phyloP scores from a whole-genome alignment of 371 early-diverging fungal genomes.

The Rhizomucor pusillus region DNA sequence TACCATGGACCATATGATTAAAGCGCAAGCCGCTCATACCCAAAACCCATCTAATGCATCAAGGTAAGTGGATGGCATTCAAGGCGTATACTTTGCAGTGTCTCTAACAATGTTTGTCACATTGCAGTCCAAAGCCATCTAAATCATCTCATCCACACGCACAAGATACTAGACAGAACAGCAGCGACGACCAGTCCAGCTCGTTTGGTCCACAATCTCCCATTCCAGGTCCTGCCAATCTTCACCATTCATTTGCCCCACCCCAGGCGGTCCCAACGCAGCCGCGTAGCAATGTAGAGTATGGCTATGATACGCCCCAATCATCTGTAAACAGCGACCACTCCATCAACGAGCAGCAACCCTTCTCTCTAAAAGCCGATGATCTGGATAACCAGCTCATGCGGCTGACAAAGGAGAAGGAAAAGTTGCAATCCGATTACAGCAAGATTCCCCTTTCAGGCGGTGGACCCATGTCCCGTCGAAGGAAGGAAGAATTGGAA shows the following conservation, averaged over 20 bases:
- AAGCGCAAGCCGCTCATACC: slow-evolving; percentile 16
- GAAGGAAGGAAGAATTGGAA: slow-evolving; percentile 56
- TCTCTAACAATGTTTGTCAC: too few species aligned
- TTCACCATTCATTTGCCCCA: slow-evolving; percentile 1
- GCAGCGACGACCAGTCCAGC: neutral
- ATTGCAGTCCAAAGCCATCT: neutral
- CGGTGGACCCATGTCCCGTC: slow-evolving; percentile 48
- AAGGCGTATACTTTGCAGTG: too few species aligned
- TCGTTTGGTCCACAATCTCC: neutral
- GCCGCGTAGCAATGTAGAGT: neutral
- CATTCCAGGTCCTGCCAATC: slow-evolving; percentile 6
- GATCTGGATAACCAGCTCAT: slow-evolving; percentile 16
- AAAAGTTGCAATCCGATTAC: slow-evolving; percentile 48
- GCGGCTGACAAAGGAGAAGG: slow-evolving; percentile 18
- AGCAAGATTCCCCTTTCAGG: slow-evolving; percentile 58
- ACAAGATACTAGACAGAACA: slow-evolving; percentile 1
- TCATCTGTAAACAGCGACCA: slow-evolving; percentile 8
- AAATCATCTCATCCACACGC: slow-evolving; percentile 1
- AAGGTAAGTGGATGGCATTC: too few species aligned
- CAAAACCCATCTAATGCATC: neutral
- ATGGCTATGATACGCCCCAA: slow-evolving; percentile 6
- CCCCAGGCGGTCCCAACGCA: neutral
- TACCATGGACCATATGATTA: slow-evolving; percentile 39
- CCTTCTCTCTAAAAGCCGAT: neutral
- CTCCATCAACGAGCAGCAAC: neutral